Base-by-base conservation (phyloP, 495 filamentous ascomycete genomes). In the Aspergillus leporis region DNA sequence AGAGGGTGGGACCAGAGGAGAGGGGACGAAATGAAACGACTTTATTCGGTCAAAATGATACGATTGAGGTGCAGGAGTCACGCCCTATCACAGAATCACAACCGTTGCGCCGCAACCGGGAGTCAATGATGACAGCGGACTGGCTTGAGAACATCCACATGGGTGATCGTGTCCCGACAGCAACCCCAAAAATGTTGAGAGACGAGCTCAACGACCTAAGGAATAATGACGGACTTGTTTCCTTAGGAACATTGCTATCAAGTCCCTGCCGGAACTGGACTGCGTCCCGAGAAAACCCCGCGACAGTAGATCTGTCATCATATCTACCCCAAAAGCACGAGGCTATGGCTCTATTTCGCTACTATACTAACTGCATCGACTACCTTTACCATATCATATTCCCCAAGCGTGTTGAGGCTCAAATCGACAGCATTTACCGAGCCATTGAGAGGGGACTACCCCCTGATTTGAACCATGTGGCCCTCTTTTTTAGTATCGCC, bases 111-210 rank as follows among this genome's bases (percentile, higher is more conserved):
- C 47, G 55, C 40, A 46, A 36, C 19, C 65, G 68, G 32, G 70
- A 73, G 12, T 59, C 69, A 4, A 16, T 64, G 22, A 34, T 51
- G 19, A 74, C 71, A 3, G 70, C 70, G 22, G 68, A 74, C 28
- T 65, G 70, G 64, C 70, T 78, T 6, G 74, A 77, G 52, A 71
- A 64, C 10, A 78, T 78, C 22, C 64, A 78, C 53, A 74, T 80
- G 71, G 70, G 63, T 0, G 71, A 71, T 21, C 71, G 72, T 4
- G 51, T 77, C 0, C 70, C 68, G 0, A 67, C 59, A 50, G 69
- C 68, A 5, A 38, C 70, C n/a, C 66, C 71, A 18, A 59, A 58
- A 5, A 57, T 60, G 2, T 47, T 74, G 18, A 62, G 68, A 49
- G 61, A 67, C 6, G 65, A 51, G 25, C 58, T 70, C 0, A 31